Evolutionary conservation across 768 basidiomycete genomes (phyloP), one percentile per base, ranked within the genome.

Genomic region (Pisolithus tinctorius): DNA sequence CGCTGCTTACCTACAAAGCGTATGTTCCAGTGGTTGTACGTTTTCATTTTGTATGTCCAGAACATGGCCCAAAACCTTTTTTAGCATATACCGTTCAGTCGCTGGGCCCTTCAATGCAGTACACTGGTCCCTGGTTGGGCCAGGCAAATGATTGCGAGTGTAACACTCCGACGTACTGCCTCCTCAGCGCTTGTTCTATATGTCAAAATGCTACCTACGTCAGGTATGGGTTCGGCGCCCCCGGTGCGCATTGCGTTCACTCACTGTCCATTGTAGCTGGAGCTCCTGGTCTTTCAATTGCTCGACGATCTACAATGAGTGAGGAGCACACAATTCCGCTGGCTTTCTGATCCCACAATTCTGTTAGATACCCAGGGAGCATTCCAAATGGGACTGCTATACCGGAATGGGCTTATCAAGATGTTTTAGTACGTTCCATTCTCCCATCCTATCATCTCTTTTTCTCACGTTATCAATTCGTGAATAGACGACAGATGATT

Each of bases 391-490:
- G 74, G 9, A 70, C 77, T 1, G 65, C 69, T 10, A 72, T 84
- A 17, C 83, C 82, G 7, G 74, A 73, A 10, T 85, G 83, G 83
- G 83, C 83, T 10, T 85, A 77, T 52, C 64, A 78, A 29, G 74
- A 81, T 50, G 75, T 84, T 20, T 63, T 70, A 58, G 74, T 76
- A 58, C 44, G 76, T 34, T 20, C 40, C 61, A 54, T 42, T 11
- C 30, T 31, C 11, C 30, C 30, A 31, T 26, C 17, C n/a, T 11
- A n/a, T 16, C 26, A 10, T 50, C 27, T 26, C 17, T 40, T 11
- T n/a, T 16, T 27, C 11, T 50, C 27, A 52, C 8, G 53, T 4
- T 39, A 56, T 31, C 57, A 10, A 9, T 29, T 34, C 14, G 1
- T 41, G 27, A 5, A 45, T n/a, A 77, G 73, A 49, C 58, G 16